phyloP scores from a whole-genome alignment of 2,329 filamentous ascomycete species.

The Aspergillus quadricinctus region DNA sequence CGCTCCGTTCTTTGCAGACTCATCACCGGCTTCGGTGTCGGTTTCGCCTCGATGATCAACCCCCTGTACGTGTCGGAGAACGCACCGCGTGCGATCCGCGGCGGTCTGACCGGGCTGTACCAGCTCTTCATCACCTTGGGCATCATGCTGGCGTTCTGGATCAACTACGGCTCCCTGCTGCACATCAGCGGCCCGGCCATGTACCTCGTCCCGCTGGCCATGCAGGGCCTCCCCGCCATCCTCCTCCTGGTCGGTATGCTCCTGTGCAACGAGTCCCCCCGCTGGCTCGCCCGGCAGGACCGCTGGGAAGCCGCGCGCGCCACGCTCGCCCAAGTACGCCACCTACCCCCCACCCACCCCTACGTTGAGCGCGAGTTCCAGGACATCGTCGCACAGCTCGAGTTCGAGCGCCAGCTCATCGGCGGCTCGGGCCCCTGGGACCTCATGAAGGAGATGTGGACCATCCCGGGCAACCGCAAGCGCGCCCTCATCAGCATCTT shows the following conservation, averaged over 20 bases:
- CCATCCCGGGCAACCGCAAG: slow-evolving; percentile 51
- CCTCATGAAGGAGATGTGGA: slow-evolving; percentile 61
- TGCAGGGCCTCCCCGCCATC: slow-evolving; percentile 61
- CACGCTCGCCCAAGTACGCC: slow-evolving; percentile 55
- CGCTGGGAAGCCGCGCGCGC: slow-evolving; percentile 61
- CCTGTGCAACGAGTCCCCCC: slow-evolving; percentile 61
- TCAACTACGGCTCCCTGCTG: slow-evolving; percentile 52
- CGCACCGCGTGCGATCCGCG: slow-evolving; percentile 55
- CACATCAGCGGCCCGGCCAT: slow-evolving; percentile 47
- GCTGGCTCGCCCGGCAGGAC: slow-evolving; percentile 64
- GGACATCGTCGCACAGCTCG: slow-evolving; percentile 60
- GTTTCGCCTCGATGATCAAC: slow-evolving; percentile 53
- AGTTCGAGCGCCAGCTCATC: slow-evolving; percentile 56
- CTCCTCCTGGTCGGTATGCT: slow-evolving; percentile 59
- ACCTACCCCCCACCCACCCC: slow-evolving; percentile 49
- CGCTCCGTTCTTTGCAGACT: slow-evolving; percentile 25
- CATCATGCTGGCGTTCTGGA: slow-evolving; percentile 47
- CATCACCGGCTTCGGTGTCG: slow-evolving; percentile 50
- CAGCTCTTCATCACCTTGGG: slow-evolving; percentile 53
- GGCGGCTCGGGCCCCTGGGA: slow-evolving; percentile 52
- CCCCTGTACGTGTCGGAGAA: slow-evolving; percentile 61
- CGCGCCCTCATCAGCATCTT: slow-evolving; percentile 51
- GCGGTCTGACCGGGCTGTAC: slow-evolving; percentile 57
- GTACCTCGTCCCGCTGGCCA: slow-evolving; percentile 59
- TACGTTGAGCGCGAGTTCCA: slow-evolving; percentile 58